Evolutionary conservation across 2,329 filamentous ascomycete species (phyloP).

Genomic region (Penicillium sp.): DNA sequence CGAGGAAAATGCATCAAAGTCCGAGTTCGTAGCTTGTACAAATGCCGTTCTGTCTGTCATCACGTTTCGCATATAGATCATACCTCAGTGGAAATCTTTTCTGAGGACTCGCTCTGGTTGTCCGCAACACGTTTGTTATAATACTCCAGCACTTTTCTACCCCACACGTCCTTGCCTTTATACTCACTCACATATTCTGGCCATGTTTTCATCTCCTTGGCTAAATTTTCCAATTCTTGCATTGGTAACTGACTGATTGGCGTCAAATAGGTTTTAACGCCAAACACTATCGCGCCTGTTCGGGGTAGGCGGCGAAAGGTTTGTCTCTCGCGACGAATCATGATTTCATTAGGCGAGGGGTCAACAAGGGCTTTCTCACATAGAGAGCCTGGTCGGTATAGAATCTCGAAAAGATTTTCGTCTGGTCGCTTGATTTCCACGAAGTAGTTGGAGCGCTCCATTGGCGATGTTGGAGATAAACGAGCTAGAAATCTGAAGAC

Average conservation of each 20-base stretch:
- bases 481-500: conserved; percentile 44
- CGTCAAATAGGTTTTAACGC: conserved; percentile 50
- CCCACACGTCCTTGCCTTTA: conserved; percentile 49
- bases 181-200: conserved; percentile 46
- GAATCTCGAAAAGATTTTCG: conserved; percentile 40
- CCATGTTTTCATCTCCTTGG: conserved; percentile 48
- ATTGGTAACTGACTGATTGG: conserved; percentile 42
- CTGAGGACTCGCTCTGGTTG: conserved; percentile 5
- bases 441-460: conserved; percentile 53
- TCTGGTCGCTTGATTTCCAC: conserved; percentile 47
- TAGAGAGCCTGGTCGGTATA: conserved; percentile 46
- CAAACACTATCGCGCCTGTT: conserved; percentile 50
- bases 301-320: conserved; percentile 50
- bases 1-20: conserved; percentile 4
- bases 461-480: conserved; percentile 43
- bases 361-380: conserved; percentile 39
- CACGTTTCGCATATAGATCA: background rate
- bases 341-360: conserved; percentile 40
- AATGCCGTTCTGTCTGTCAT: background rate
- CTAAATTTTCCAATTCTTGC: conserved; percentile 43
- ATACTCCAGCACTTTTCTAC: conserved; percentile 37
- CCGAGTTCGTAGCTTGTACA: background rate
- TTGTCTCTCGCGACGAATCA: conserved; percentile 52
- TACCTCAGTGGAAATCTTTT: conserved; percentile 7
- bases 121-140: conserved; percentile 28